Evolutionary conservation across 2,329 filamentous ascomycete genomes (phyloP), one percentile per base, ranked within the genome.

Genomic region (Exutisphaerella laricina): DNA sequence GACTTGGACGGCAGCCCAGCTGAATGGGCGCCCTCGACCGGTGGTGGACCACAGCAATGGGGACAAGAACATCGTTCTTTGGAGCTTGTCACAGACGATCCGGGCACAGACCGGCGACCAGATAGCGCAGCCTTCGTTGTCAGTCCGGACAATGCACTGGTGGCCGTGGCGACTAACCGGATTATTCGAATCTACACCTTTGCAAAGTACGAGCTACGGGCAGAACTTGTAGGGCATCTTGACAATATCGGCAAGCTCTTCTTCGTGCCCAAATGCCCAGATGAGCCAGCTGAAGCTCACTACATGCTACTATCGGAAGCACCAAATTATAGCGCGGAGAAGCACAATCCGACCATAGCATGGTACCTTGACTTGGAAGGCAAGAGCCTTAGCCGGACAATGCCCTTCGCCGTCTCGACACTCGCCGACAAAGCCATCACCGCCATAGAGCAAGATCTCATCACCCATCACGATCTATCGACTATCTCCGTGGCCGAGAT

Each of bases 291-390:
- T 7, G 43, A 29, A 5, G 39, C 37, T 12, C 12, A 39, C 17
- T 49, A 49, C 37, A 29, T 35, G 16, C 36, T 49, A 10, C 16
- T 50, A 4, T 50, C 45, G 4, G 23, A 50, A 26, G 39, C 37
- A 13, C 21, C 41, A 5, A 14, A 36, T 30, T 35, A 35, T n/a
- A 20, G 18, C n/a, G 9, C 17, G 18, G 26, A 29, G 13, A 25
- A 31, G 14, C 13, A 7, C 12, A 16, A 18, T 17, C 22, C n/a
- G 9, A 48, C 48, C 34, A 41, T 46, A 21, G 16, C 31, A 21
- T 53, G 50, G 50, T 31, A 43, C 17, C 40, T 53, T 29, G 37
- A 48, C 30, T 9, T 13, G 17, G 23, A 42, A 10, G 50, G 48
- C 5, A 26, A 41, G 21, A n/a, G 17, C 12, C 17, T 40, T 5